phyloP scores from a whole-genome alignment of 1,139 yeast genomes.

The Pneumocystis wakefieldiae region DNA sequence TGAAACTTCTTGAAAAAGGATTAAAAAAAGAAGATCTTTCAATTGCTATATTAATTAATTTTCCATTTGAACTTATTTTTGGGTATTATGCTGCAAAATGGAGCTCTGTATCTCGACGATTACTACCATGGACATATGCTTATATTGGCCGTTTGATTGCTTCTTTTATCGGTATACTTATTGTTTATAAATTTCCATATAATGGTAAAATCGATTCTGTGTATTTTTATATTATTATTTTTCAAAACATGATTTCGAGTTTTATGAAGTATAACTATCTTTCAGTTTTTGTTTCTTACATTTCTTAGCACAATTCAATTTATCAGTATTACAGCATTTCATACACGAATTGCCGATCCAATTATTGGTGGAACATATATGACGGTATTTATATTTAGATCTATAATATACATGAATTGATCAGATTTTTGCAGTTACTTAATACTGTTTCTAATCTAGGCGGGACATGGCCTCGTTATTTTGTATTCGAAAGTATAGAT shows the following conservation, averaged over 20 bases:
- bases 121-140: conserved; percentile 81
- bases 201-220: conserved; percentile 26
- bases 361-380: conserved; percentile 92
- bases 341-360: conserved; percentile 91
- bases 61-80: conserved; percentile 88
- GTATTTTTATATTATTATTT: neutral
- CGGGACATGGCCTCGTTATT: conserved; percentile 90
- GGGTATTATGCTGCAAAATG: conserved; percentile 94
- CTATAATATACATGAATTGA: neutral
- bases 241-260: neutral
- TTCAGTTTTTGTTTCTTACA: conserved; percentile 69
- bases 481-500: conserved; percentile 68
- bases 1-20: conserved; percentile 85
- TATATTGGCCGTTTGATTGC: conserved; percentile 71
- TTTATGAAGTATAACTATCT: conserved; percentile 48
- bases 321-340: conserved; percentile 87
- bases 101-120: conserved; percentile 60
- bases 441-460: conserved; percentile 88
- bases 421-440: conserved; percentile 32
- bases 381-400: conserved; percentile 33
- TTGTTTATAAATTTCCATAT: conserved; percentile 59
- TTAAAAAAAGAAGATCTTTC: conserved; percentile 87
- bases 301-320: conserved; percentile 92
- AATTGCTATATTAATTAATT: conserved; percentile 79
- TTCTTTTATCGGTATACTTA: conserved; percentile 59